Conservation (phyloP, 768 basidiomycete species). For the Mycena alexandri region DNA sequence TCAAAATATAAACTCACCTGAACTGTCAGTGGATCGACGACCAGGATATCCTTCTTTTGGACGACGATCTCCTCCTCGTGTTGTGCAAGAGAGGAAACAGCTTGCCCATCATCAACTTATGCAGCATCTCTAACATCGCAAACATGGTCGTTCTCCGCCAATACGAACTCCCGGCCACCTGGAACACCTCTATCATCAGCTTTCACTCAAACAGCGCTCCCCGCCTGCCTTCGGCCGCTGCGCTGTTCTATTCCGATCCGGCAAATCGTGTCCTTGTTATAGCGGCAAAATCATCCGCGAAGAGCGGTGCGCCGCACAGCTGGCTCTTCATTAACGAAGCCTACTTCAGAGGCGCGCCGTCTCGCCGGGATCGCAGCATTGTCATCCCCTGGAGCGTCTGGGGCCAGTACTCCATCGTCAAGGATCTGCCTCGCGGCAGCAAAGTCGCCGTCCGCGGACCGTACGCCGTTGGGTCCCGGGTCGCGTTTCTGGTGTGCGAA, state of each 20-base stretch:
- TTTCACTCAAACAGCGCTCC: conserved; percentile 64
- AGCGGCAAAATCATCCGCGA: conserved; percentile 55
- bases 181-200: conserved; percentile 60
- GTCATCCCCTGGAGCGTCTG: conserved; percentile 68
- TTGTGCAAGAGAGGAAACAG: conserved; percentile 51
- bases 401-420: conserved; percentile 64
- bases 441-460: conserved; percentile 51
- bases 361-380: conserved; percentile 57
- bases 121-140: conserved; percentile 59
- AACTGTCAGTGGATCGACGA: conserved; percentile 62
- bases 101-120: conserved; percentile 56
- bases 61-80: conserved; percentile 58
- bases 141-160: conserved; percentile 59
- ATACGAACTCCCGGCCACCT: conserved; percentile 69
- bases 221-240: conserved; percentile 51
- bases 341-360: conserved; percentile 58
- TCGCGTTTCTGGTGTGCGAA: conserved; percentile 61
- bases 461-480: conserved; percentile 59
- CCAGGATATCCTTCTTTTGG: conserved; percentile 60
- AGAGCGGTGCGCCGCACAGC: conserved; percentile 50
- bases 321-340: conserved; percentile 70
- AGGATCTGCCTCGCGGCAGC: conserved; percentile 50
- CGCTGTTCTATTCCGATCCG: conserved; percentile 71
- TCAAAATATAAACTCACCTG: conserved; percentile 7
- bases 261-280: conserved; percentile 62